Evolutionary conservation across 352 stramenopile genomes (phyloP), one percentile per base, ranked within the genome.

Genomic region (Phytophthora pluvialis): DNA sequence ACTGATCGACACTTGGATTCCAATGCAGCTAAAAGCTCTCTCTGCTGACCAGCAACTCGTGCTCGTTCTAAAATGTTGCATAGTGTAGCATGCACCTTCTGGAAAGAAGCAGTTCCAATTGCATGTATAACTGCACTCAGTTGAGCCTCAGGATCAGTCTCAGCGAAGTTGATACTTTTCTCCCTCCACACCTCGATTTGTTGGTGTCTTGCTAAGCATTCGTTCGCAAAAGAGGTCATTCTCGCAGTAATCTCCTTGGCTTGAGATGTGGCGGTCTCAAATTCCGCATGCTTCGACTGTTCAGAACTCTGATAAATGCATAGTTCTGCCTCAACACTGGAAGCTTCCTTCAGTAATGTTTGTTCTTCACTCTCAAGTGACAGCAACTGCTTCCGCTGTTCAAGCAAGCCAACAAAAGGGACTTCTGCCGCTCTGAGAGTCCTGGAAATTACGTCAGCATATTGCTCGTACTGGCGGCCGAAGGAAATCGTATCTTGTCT

Each of bases 401-500:
- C 32, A 42, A 75, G 47, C 26, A 83, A 49, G 1, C 15, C 25
- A 0, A 16, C 49, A 48, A 81, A 62, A 4, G 68, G 63, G 9
- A 73, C 38, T 31, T 59, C 57, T 9, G 50, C 36, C 38, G 38
- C 48, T 25, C 69, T 56, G 12, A 84, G 1, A 44, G 42, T 28
- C 4, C 16, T 36, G 0, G 55, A 62, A 35, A 88, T 54, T 7
- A 42, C 42, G 11, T 72, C 52, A 15, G 71, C 46, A 5, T 58
- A 53, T 4, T 57, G 31, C 5, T 72, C 80, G 21, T 88, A 78
- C 21, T 77, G 49, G 11, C 65, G 59, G 7, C 75, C 72, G 65
- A 90, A 93, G 1, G 28, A 52, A 11, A 74, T 78, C 0, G 81
- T 88, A 44, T 90, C 81, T 49, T 90, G 79, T 12, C 79, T 71